Base-by-base conservation (phyloP, 2,329 filamentous ascomycete genomes). In the Penicillium glabrum region DNA sequence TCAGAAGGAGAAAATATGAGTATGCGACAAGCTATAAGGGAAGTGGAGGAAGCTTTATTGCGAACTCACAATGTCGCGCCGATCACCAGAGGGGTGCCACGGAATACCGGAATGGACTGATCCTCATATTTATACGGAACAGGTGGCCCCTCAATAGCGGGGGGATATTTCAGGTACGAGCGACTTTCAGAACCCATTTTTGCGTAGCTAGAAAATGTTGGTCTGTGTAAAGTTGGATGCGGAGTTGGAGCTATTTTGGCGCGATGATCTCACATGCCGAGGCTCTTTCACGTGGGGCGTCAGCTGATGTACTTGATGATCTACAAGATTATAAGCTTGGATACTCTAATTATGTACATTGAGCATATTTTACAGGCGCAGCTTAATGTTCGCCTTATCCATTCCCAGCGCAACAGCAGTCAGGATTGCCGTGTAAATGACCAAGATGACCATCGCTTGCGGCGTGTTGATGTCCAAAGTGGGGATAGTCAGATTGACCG, bases 401-500 rank as follows among this genome's bases (percentile, higher is more conserved):
- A 79, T 65, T 2, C 59, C 71, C 58, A 79, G 52, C 1, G 91
- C 93, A 48, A 90, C 71, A 0, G 75, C 83, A 0, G 90, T 89
- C 45, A 97, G 59, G 0, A 82, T 76, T 2, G 79, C 83, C 50
- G 88, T 87, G 74, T 98, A 98, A 5, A 73, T 84, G 23, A 91
- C 74, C 61, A 99, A 73, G 33, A 97, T 86, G 0, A 74, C 86
- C 85, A 96, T 90, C 0, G 92, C 85, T 54, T 78, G 73, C 3
- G 82, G 66, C 9, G 85, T 83, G 5, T 80, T 81, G 61, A 89
- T 86, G 70, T 93, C 83, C 62, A 98, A 76, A 3, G 95, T 99
- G 39, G 88, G 87, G 53, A 98, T 75, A 4, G 87, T 90, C 81
- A 99, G 80, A 72, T 99, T 99, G 53, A 98, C 88, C 16, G 91